Percentiles rank a stretch among this genome's conserved stretches.
Conservation (phyloP, 805 yeast genomes). For the Brettanomyces bruxellensis region DNA sequence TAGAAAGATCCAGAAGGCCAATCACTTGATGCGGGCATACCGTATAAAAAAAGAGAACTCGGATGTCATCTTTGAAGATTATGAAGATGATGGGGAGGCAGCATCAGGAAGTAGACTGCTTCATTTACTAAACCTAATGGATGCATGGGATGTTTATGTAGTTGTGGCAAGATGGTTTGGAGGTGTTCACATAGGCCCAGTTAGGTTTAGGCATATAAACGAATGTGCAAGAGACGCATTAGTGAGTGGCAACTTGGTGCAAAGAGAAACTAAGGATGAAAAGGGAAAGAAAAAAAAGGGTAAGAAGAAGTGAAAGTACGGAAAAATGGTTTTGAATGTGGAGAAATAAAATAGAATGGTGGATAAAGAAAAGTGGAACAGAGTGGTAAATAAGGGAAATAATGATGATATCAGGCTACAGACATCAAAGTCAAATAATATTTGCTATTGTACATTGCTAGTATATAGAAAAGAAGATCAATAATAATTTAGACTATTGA, state of each 20-base stretch:
- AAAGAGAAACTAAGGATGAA: constrained; percentile 15
- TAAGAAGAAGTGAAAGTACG: too few relatives aligned
- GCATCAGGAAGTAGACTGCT: constrained; percentile 90
- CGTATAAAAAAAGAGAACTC: constrained; percentile 47
- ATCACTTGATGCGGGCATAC: constrained; percentile 85
- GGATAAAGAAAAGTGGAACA: too few relatives aligned
- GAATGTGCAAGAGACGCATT: constrained; percentile 82
- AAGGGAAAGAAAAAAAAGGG: constrained; percentile 4
- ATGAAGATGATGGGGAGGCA: constrained; percentile 95
- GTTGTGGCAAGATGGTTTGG: constrained; percentile 91
- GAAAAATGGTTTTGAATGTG: too few relatives aligned
- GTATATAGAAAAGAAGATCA: neutral
- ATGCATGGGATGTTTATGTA: constrained; percentile 76
- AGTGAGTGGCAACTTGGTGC: constrained; percentile 46
- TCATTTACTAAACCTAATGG: constrained; percentile 66
- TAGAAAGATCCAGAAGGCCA: constrained; percentile 54
- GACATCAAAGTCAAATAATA: neutral
- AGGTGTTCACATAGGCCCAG: constrained; percentile 87
- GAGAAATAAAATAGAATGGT: too few relatives aligned
- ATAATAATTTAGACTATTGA: neutral
- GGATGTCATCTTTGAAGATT: constrained; percentile 65
- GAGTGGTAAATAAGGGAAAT: too few relatives aligned
- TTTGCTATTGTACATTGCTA: neutral
- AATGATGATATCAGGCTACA: too few relatives aligned
- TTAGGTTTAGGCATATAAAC: constrained; percentile 88